Conservation (phyloP, 2,329 filamentous ascomycete species). For the Myriosclerotinia scirpicola region DNA sequence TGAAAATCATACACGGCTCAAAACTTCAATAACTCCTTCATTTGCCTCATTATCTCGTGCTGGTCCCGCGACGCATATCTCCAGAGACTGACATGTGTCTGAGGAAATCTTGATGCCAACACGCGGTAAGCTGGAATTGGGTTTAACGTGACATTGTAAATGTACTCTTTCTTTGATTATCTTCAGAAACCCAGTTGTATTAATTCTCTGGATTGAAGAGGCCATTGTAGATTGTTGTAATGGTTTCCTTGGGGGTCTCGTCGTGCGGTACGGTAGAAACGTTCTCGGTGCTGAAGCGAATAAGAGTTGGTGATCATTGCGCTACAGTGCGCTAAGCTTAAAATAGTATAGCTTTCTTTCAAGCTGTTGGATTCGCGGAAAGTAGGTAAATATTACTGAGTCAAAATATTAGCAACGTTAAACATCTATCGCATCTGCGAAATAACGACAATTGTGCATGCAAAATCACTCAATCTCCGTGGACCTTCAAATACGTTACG, state of each 20-base stretch:
- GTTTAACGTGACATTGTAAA: conserved; percentile 66
- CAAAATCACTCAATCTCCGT: too few relatives aligned
- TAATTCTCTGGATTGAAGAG: background rate
- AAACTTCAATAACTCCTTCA: conserved; percentile 60
- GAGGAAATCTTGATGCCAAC: conserved; percentile 54
- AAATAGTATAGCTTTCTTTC: background rate
- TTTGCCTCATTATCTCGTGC: conserved; percentile 69
- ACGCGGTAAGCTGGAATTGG: conserved; percentile 60
- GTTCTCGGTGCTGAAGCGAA: background rate
- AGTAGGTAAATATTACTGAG: background rate
- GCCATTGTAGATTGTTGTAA: background rate
- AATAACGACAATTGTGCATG: background rate
- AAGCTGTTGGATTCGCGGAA: conserved; percentile 5
- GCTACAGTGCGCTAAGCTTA: background rate
- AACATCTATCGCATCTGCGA: background rate
- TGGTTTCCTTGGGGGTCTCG: background rate
- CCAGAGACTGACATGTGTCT: conserved; percentile 57
- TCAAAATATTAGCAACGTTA: background rate
- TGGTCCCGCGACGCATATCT: conserved; percentile 65
- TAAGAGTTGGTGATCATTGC: background rate
- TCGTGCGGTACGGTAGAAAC: background rate
- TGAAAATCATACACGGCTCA: conserved; percentile 54
- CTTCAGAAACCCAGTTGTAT: background rate
- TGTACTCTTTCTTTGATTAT: conserved; percentile 45
- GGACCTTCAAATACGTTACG: too few relatives aligned